These are phyloP conservation scores for Trametes cingulata DNA, from an alignment of 768 basidiomycete species.

Conservation along the genomic window DNA sequence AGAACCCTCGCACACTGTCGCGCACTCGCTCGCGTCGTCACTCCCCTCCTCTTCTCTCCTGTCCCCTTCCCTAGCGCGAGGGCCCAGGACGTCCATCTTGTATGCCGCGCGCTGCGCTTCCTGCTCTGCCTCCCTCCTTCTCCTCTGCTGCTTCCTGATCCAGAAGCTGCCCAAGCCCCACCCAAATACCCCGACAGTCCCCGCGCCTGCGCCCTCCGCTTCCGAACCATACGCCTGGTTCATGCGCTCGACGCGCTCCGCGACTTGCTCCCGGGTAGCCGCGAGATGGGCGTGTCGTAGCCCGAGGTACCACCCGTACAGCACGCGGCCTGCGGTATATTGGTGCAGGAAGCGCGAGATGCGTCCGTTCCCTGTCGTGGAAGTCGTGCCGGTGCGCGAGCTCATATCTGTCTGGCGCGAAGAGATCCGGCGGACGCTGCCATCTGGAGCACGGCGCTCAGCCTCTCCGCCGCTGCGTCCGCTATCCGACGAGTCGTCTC, in stretches of 20 bases:
- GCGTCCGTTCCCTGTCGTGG: not conserved
- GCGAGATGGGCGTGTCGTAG: slow-evolving; percentile 70
- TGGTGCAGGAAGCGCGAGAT: slow-evolving; percentile 16
- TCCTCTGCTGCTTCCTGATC: slow-evolving; percentile 40
- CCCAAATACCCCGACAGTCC: slow-evolving; percentile 37
- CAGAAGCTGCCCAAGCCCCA: slow-evolving; percentile 80
- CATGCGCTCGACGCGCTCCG: slow-evolving; percentile 65
- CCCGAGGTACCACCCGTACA: slow-evolving; percentile 57
- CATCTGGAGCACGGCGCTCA: not conserved
- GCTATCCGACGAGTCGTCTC: slow-evolving; percentile 16
- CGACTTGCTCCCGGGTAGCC: slow-evolving; percentile 71
- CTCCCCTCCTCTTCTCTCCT: slow-evolving; percentile 14
- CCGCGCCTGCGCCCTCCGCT: slow-evolving; percentile 18
- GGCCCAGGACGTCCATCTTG: slow-evolving; percentile 12
- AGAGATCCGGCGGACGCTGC: not conserved
- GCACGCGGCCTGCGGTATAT: slow-evolving; percentile 25
- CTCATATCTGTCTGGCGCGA: slow-evolving; percentile 5
- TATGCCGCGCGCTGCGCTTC: slow-evolving; percentile 24
- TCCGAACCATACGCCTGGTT: slow-evolving; percentile 56
- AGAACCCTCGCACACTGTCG: not conserved
- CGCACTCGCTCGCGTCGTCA: slow-evolving; percentile 5
- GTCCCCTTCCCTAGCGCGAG: not conserved
- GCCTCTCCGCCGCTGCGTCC: not conserved
- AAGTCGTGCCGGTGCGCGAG: not conserved
- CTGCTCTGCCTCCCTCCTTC: slow-evolving; percentile 30